Percentiles rank a stretch among this genome's conserved stretches.
These are phyloP conservation scores for Boletus fagicola DNA, from an alignment of 768 basidiomycete genomes.

Conservation along the genomic window DNA sequence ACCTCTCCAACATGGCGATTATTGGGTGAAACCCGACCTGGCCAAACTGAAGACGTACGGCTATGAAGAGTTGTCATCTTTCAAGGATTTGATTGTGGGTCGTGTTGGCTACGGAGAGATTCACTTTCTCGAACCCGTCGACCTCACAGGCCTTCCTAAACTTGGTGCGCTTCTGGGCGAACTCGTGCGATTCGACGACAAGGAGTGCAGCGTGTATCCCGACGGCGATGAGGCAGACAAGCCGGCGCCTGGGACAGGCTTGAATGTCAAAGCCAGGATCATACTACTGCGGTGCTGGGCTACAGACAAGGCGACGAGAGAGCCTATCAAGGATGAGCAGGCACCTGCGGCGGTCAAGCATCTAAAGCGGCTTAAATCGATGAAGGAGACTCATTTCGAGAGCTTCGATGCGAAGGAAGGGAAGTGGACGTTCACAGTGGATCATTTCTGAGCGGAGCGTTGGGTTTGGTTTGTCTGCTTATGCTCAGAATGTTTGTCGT, in stretches of 20 bases:
- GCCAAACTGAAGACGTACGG: constrained; percentile 66
- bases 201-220: constrained; percentile 92
- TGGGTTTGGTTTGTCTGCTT: constrained; percentile 1
- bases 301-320: constrained; percentile 85
- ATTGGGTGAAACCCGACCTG: constrained; percentile 84
- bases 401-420: constrained; percentile 77
- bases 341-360: constrained; percentile 70
- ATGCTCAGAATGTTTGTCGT: neutral
- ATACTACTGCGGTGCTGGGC: constrained; percentile 82
- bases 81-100: constrained; percentile 80
- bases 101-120: constrained; percentile 92
- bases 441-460: constrained; percentile 70
- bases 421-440: constrained; percentile 91
- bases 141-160: constrained; percentile 80
- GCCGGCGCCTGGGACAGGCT: constrained; percentile 76
- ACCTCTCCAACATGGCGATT: constrained; percentile 79
- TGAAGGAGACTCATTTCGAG: constrained; percentile 85
- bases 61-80: constrained; percentile 69
- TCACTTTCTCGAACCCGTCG: constrained; percentile 73
- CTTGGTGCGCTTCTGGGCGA: constrained; percentile 83
- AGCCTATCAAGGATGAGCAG: constrained; percentile 80
- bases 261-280: constrained; percentile 85
- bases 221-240: constrained; percentile 85
- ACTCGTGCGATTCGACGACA: constrained; percentile 83
- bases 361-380: constrained; percentile 75